phyloP scores from a whole-genome alignment of 345 rosid genomes.

The Limnanthes douglasii region DNA sequence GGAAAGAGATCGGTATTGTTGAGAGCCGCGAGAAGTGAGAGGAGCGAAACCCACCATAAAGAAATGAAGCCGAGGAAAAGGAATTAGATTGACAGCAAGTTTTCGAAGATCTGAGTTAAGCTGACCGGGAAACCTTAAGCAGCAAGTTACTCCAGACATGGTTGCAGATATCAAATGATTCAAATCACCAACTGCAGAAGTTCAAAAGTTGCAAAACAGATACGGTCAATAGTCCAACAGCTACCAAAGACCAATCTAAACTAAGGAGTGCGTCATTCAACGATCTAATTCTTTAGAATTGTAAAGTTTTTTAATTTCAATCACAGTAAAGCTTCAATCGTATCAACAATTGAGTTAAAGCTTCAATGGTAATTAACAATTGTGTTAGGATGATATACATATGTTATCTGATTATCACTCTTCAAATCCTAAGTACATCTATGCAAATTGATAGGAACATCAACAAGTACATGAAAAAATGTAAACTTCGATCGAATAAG shows the following conservation, averaged over 20 bases:
- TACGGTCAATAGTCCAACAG: too few species aligned
- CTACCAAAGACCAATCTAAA: neutral
- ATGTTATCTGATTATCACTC: neutral
- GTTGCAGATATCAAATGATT: slow-evolving; percentile 63
- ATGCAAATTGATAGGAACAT: neutral
- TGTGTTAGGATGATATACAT: too few species aligned
- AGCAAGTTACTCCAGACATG: slow-evolving; percentile 68
- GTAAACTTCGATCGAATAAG: neutral
- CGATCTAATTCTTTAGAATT: too few species aligned
- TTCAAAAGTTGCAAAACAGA: too few species aligned
- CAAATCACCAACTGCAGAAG: slow-evolving; percentile 39
- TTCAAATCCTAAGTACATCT: neutral
- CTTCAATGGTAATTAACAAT: too few species aligned
- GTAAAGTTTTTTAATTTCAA: too few species aligned
- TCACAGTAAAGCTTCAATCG: too few species aligned
- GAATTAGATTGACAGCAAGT: slow-evolving; percentile 56
- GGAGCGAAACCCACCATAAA: slow-evolving; percentile 80
- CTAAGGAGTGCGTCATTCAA: neutral
- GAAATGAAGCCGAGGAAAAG: slow-evolving; percentile 69
- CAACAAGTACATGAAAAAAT: neutral
- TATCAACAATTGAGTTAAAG: too few species aligned
- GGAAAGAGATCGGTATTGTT: slow-evolving; percentile 53
- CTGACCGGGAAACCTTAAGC: slow-evolving; percentile 64
- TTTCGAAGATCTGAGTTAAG: slow-evolving; percentile 59
- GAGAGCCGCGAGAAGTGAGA: slow-evolving; percentile 70